These are phyloP conservation scores for Microstegium vimineum DNA, from an alignment of 176 grass and related monocot species.

Conservation along the genomic window DNA sequence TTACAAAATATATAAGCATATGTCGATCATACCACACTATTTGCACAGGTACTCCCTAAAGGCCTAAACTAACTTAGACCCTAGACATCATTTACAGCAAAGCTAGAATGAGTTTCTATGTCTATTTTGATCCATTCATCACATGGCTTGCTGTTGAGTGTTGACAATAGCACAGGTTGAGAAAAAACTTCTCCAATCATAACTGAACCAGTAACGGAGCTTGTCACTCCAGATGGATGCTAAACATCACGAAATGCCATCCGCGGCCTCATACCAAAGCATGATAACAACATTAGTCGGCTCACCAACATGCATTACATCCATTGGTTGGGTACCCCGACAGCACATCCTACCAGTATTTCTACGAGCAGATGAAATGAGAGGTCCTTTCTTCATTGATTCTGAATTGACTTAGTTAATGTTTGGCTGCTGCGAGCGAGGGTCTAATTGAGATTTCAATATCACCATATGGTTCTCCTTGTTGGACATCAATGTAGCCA, in stretches of 20 bases:
- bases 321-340: neutral
- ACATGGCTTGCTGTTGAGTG: neutral
- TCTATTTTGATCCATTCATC: neutral
- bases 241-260: neutral
- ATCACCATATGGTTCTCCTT: slow-evolving; percentile 68
- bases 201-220: neutral
- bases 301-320: neutral
- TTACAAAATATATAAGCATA: too few species aligned
- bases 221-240: neutral
- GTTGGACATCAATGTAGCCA: slow-evolving; percentile 62
- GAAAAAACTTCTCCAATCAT: neutral
- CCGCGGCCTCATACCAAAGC: neutral
- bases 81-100: neutral
- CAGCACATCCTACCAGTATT: neutral
- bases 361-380: neutral
- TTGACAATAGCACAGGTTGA: neutral
- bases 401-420: slow-evolving; percentile 25
- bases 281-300: neutral
- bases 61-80: neutral
- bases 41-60: neutral
- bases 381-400: neutral
- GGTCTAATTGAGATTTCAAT: slow-evolving; percentile 65
- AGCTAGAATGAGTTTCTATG: neutral
- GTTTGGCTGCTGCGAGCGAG: slow-evolving; percentile 41
- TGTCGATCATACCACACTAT: too few species aligned